Conservation (phyloP, 371 early-diverging fungal genomes). For the Apophysomyces elegans region DNA sequence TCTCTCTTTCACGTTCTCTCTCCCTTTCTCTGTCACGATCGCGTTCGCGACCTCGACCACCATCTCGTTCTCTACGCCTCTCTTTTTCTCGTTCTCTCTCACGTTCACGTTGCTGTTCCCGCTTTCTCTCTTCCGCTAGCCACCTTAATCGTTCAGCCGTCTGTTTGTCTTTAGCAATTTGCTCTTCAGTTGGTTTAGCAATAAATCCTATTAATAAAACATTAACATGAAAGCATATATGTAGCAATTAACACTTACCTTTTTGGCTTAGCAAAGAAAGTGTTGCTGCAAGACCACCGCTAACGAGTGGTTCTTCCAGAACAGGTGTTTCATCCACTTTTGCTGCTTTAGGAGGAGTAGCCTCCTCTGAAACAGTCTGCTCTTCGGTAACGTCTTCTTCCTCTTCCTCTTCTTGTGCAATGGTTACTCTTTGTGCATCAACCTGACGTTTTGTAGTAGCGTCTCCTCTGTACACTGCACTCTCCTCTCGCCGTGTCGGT, state of each 20-base stretch:
- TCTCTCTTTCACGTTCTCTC: conserved; percentile 49
- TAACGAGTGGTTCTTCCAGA: conserved; percentile 83
- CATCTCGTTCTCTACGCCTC: conserved; percentile 27
- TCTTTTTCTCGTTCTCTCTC: conserved; percentile 42
- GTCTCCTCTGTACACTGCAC: conserved; percentile 13
- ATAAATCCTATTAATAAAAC: conserved; percentile 48
- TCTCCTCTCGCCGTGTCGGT: conserved; percentile 20
- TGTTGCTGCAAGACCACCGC: conserved; percentile 85
- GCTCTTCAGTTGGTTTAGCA: conserved; percentile 66
- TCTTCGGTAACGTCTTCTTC: conserved; percentile 2
- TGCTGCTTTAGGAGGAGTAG: conserved; percentile 14
- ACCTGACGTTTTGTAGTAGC: conserved; percentile 9
- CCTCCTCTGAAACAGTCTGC: conserved; percentile 1
- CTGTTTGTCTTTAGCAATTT: conserved; percentile 62
- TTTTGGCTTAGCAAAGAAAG: conserved; percentile 78
- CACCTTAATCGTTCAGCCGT: conserved; percentile 72
- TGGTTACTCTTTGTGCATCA: conserved; percentile 21
- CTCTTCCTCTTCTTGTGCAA: conserved; percentile 17
- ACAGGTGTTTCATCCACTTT: conserved; percentile 30
- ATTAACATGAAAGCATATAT: not conserved
- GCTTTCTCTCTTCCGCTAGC: conserved; percentile 68
- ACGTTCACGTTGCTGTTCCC: conserved; percentile 57
- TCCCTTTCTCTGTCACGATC: conserved; percentile 44
- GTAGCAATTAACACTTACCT: conserved; percentile 39
- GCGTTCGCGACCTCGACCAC: conserved; percentile 28